These are phyloP conservation scores for Linnemannia exigua DNA, from an alignment of 192 early-diverging fungal genomes.

Conservation along the genomic window DNA sequence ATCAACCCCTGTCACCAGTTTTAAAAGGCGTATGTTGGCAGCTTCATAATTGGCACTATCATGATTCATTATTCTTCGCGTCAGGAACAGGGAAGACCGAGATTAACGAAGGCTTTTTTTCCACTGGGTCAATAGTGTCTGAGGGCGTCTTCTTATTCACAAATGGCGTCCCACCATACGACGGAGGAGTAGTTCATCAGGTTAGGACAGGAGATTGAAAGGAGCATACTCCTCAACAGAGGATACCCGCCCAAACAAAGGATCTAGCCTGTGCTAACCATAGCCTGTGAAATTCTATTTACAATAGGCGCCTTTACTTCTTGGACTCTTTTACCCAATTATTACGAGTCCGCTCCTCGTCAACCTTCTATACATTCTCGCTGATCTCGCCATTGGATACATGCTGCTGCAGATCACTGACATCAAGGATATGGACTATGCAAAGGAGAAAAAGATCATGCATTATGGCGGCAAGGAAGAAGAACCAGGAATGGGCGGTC, in stretches of 20 bases:
- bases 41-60: neutral
- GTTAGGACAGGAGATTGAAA: slow-evolving; percentile 47
- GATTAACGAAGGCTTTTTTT: neutral
- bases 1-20: slow-evolving; percentile 90
- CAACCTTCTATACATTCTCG: slow-evolving; percentile 68
- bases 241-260: neutral
- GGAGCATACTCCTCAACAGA: neutral
- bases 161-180: slow-evolving; percentile 85
- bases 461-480: slow-evolving; percentile 33
- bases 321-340: slow-evolving; percentile 78
- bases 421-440: slow-evolving; percentile 30
- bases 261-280: neutral
- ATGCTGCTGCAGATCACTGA: slow-evolving; percentile 70
- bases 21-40: slow-evolving; percentile 75
- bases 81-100: neutral
- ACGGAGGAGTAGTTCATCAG: slow-evolving; percentile 92
- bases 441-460: slow-evolving; percentile 26
- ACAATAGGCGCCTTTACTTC: slow-evolving; percentile 77
- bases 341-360: slow-evolving; percentile 65
- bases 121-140: slow-evolving; percentile 67
- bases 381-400: slow-evolving; percentile 78
- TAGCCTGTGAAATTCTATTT: neutral
- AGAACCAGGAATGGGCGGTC: slow-evolving; percentile 32
- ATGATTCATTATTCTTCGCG: neutral
- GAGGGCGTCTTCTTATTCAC: slow-evolving; percentile 89